Evolutionary conservation across 2,329 filamentous ascomycete genomes (phyloP).

Genomic region (Colletotrichum phormii): DNA sequence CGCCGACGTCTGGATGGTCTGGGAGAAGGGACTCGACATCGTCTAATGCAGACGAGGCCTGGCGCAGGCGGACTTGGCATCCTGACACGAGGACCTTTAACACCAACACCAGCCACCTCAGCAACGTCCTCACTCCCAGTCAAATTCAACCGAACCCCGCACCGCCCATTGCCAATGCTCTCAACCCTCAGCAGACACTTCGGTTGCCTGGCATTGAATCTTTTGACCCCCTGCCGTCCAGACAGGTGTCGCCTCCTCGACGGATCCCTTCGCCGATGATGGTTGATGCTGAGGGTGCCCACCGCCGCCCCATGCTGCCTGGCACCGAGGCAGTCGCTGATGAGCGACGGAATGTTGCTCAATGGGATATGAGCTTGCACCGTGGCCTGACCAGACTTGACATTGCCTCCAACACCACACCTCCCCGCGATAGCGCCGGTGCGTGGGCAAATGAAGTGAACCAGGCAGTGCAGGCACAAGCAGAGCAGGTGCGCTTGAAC

Average conservation of each 20-base stretch:
- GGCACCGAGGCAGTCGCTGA: constrained; percentile 50
- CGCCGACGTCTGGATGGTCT: constrained; percentile 70
- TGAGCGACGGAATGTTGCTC: constrained; percentile 62
- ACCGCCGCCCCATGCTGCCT: constrained; percentile 49
- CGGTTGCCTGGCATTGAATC: constrained; percentile 92
- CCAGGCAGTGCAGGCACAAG: constrained; percentile 65
- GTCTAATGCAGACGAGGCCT: constrained; percentile 77
- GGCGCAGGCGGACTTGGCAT: constrained; percentile 91
- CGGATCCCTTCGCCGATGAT: constrained; percentile 82
- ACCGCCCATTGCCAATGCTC: constrained; percentile 58
- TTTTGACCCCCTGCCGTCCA: constrained; percentile 81
- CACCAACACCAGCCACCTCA: constrained; percentile 75
- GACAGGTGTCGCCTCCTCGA: constrained; percentile 70
- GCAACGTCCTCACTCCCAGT: constrained; percentile 78
- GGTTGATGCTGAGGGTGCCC: constrained; percentile 66
- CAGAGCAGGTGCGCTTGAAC: constrained; percentile 60
- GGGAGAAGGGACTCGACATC: constrained; percentile 72
- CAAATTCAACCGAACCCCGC: constrained; percentile 66
- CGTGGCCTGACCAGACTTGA: constrained; percentile 75
- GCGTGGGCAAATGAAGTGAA: constrained; percentile 69
- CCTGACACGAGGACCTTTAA: constrained; percentile 77
- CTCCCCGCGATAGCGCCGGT: constrained; percentile 63
- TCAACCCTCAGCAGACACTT: constrained; percentile 68
- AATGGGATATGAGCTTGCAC: constrained; percentile 75
- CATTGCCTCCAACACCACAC: constrained; percentile 63